Percentiles rank a stretch among this genome's conserved stretches.
Evolutionary conservation across 345 rosid genomes (phyloP).

Genomic region (Citropsis articulata): DNA sequence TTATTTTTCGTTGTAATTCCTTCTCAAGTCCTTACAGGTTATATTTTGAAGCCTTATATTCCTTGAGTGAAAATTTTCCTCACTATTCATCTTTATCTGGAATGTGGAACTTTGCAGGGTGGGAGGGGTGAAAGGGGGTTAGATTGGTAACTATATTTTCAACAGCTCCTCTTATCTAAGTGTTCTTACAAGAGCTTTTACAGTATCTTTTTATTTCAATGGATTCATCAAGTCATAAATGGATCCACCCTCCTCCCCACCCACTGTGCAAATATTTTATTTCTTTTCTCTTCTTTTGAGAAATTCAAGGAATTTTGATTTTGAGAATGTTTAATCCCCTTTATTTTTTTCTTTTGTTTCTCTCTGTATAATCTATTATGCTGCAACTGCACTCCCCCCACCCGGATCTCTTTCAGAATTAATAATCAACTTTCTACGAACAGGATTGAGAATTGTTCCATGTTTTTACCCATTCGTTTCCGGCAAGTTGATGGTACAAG

Average conservation of each 20-base stretch:
- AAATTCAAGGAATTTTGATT: neutral
- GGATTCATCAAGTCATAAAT: neutral
- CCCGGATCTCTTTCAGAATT: neutral
- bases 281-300: neutral
- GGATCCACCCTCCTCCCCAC: neutral
- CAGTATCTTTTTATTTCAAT: neutral
- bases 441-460: conserved; percentile 95
- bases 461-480: conserved; percentile 77
- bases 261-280: neutral
- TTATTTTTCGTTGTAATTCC: conserved; percentile 80
- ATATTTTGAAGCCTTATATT: conserved; percentile 6
- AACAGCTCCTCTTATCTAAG: neutral
- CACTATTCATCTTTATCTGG: neutral
- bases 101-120: neutral
- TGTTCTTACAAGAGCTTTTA: neutral
- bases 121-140: neutral
- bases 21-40: conserved; percentile 93
- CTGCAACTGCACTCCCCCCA: no score
- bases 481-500: conserved; percentile 74
- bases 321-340: neutral
- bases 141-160: neutral
- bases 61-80: neutral
- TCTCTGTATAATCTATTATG: neutral
- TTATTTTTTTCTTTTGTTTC: conserved; percentile 4
- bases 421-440: conserved; percentile 21